phyloP scores from a whole-genome alignment of 768 basidiomycete genomes.

The Imleria badia region DNA sequence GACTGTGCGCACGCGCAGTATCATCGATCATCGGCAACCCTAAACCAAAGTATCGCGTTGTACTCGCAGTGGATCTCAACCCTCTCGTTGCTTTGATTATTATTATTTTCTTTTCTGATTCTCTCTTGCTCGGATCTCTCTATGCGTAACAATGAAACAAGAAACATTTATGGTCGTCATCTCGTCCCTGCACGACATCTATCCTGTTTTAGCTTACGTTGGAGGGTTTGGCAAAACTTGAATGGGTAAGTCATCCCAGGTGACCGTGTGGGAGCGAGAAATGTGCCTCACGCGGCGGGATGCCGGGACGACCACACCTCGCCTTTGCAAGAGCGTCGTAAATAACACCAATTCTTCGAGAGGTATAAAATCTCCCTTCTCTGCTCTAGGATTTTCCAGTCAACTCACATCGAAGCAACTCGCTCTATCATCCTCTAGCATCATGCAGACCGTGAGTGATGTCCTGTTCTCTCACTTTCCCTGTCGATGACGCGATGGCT shows the following conservation, averaged over 20 bases:
- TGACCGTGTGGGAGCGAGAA: not conserved
- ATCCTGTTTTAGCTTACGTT: not conserved
- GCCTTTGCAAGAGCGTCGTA: not conserved
- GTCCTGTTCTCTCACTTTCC: not conserved
- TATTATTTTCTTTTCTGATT: not conserved
- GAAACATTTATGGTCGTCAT: not conserved
- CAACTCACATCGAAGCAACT: not conserved
- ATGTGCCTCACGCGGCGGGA: not conserved
- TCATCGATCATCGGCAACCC: not conserved
- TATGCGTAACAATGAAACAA: not conserved
- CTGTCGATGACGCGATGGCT: not conserved
- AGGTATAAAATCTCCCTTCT: no score
- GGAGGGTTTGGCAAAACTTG: not conserved
- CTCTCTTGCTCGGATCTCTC: no score
- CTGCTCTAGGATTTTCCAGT: not conserved
- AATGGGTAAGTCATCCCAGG: not conserved
- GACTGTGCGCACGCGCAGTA: no score
- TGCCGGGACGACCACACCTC: not conserved
- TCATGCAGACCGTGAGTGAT: slow-evolving; percentile 24
- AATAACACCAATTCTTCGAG: not conserved
- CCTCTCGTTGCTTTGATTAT: not conserved
- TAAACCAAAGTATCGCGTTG: not conserved
- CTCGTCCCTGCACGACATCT: not conserved
- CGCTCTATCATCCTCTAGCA: slow-evolving; percentile 1
- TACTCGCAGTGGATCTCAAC: not conserved